Percentiles rank a stretch among this genome's conserved stretches.
phyloP scores from a whole-genome alignment of 495 filamentous ascomycete species.

The Tuber microsphaerosporum region DNA sequence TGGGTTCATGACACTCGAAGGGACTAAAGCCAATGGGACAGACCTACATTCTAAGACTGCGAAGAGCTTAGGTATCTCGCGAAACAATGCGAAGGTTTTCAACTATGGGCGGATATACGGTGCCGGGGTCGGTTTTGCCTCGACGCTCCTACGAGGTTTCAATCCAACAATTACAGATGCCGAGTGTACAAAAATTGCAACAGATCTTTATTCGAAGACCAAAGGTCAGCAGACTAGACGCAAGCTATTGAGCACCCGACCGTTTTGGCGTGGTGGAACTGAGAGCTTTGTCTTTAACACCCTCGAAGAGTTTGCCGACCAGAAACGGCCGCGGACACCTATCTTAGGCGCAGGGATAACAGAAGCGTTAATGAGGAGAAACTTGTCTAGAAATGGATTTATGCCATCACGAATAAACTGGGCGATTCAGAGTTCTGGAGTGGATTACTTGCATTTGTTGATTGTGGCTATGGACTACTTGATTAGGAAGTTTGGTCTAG shows the following conservation, averaged over 20 bases:
- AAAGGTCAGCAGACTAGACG: constrained; percentile 75
- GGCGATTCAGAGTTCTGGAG: constrained; percentile 95
- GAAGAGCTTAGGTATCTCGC: constrained; percentile 79
- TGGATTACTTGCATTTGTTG: constrained; percentile 93
- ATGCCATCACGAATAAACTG: constrained; percentile 97
- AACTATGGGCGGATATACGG: constrained; percentile 99
- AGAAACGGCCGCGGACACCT: constrained; percentile 82
- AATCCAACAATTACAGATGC: constrained; percentile 72
- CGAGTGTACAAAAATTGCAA: constrained; percentile 66
- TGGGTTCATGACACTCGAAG: constrained; percentile 98
- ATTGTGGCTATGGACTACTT: constrained; percentile 94
- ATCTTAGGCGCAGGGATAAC: constrained; percentile 96
- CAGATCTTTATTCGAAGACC: constrained; percentile 75
- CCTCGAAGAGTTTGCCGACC: constrained; percentile 92
- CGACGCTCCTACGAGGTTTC: constrained; percentile 82
- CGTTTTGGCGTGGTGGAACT: constrained; percentile 96
- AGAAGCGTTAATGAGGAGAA: constrained; percentile 84
- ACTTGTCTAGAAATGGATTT: constrained; percentile 81
- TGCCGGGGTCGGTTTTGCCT: constrained; percentile 86
- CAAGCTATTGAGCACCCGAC: constrained; percentile 60
- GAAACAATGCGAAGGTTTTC: constrained; percentile 94
- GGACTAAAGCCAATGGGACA: constrained; percentile 85
- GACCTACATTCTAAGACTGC: constrained; percentile 94
- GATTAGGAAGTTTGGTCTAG: constrained; percentile 72
- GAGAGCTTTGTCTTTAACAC: constrained; percentile 98